These are phyloP conservation scores for Cyberlindnera mrakii DNA, from an alignment of 805 yeast genomes.

Conservation along the genomic window DNA sequence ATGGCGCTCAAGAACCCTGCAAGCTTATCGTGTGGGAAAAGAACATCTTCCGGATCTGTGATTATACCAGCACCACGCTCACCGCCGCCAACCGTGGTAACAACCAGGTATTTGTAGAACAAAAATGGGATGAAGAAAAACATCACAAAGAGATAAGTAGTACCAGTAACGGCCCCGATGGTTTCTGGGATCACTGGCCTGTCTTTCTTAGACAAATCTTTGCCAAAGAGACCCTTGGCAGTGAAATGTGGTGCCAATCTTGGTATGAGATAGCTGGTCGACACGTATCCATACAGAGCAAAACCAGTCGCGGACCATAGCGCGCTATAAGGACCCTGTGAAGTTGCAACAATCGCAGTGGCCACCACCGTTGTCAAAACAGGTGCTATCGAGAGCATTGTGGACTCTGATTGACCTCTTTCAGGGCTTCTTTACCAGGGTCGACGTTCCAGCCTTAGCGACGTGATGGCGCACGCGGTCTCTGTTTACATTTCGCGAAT, in stretches of 20 bases:
- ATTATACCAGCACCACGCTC: slow-evolving; percentile 36
- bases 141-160: slow-evolving; percentile 75
- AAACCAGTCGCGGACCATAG: slow-evolving; percentile 55
- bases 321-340: slow-evolving; percentile 20
- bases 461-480: no score
- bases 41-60: slow-evolving; percentile 6
- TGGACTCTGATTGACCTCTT: no score
- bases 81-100: slow-evolving; percentile 54
- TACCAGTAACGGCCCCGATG: slow-evolving; percentile 85
- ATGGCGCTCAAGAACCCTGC: slow-evolving; percentile 84
- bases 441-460: no score
- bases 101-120: slow-evolving; percentile 69
- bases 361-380: slow-evolving; percentile 2
- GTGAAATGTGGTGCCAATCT: slow-evolving; percentile 59
- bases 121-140: slow-evolving; percentile 82
- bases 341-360: slow-evolving; percentile 13
- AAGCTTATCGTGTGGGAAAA: slow-evolving; percentile 75
- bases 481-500: no score
- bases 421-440: no score
- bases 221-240: slow-evolving; percentile 77
- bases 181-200: slow-evolving; percentile 80
- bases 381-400: background rate
- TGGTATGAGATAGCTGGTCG: slow-evolving; percentile 62
- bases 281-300: slow-evolving; percentile 57
- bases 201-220: slow-evolving; percentile 74